Conservation (phyloP, 2,329 filamentous ascomycete genomes). For the Sporothrix brasiliensis region DNA sequence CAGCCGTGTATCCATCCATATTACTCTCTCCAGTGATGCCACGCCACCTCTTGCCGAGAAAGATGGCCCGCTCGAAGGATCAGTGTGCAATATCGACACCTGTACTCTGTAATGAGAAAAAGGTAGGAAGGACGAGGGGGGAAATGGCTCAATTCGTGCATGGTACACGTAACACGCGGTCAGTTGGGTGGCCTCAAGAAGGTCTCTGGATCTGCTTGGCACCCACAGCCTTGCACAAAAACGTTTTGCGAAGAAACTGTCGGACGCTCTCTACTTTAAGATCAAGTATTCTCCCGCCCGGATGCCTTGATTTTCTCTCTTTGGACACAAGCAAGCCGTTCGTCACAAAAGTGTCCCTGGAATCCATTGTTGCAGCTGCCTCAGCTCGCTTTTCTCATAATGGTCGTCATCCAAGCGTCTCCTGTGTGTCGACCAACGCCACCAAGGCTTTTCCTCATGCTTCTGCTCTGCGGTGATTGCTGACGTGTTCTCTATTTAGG, state of each 20-base stretch:
- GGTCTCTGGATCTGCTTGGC: not conserved
- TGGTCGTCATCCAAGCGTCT: not conserved
- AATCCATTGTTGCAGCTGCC: not conserved
- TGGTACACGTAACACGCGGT: slow-evolving; percentile 3
- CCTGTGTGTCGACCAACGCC: not conserved
- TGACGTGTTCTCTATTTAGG: not conserved
- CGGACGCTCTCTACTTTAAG: not conserved
- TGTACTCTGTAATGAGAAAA: not conserved
- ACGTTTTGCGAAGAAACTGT: too few relatives aligned
- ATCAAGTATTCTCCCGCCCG: not conserved
- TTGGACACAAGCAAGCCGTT: not conserved
- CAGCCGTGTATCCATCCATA: not conserved
- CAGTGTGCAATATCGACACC: not conserved
- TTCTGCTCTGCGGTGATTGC: not conserved
- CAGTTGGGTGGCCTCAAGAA: not conserved
- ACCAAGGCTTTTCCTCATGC: not conserved
- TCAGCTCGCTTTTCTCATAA: not conserved
- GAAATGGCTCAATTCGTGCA: not conserved
- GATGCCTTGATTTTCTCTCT: not conserved
- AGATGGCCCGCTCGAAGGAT: not conserved
- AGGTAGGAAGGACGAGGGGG: not conserved
- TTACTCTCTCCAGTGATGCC: not conserved
- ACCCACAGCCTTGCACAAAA: not conserved
- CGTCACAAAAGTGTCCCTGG: not conserved
- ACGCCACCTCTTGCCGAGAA: not conserved